Evolutionary conservation across 1,284 basidiomycete genomes (phyloP), one percentile per base, ranked within the genome.

Genomic region (Trichosporon inkin): DNA sequence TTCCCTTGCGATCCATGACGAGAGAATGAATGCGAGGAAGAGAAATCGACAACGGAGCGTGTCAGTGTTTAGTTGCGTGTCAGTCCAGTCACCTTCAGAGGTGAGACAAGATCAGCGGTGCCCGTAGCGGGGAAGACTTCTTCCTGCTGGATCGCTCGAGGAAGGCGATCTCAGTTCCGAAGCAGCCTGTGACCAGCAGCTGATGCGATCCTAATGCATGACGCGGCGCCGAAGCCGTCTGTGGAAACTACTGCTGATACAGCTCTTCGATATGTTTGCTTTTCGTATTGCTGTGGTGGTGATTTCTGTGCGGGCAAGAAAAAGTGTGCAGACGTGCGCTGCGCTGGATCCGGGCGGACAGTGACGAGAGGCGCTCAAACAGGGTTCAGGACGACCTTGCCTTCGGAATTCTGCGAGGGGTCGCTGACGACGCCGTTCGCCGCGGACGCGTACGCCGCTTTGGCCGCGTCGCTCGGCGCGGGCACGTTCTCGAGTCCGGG

Each of bases 361-460:
- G 36, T 13, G 36, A 13, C 16, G 11, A 14, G 5, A 38, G 5
- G 36, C n/a, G n/a, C 38, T 34, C 55, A 49, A 20, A 52, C 56
- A 22, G 53, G 37, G 55, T 64, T 64, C 20, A 56, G 32, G 8
- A 58, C 54, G 13, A 59, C 60, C 10, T 54, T 49, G 32, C 38
- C 54, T 5, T 56, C 57, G 6, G 38, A 22, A 19, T 53, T 54
- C 16, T 44, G 20, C 20, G 19, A 67, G n/a, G 57, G 55, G 10
- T 54, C 53, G 11, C 63, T 67, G 10, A 69, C 68, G 10, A 73
- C 74, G n/a, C 75, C 75, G 40, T 72, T 74, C 2, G 70, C 71
- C 14, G 75, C 72, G 36, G 67, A 73, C 2, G 73, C 71, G 53
- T 73, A 75, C 6, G 69, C 68, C 20, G 70, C 67, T 63, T 72